These are phyloP conservation scores for Candida peoriensis DNA, from an alignment of 805 yeast species.

Conservation along the genomic window DNA sequence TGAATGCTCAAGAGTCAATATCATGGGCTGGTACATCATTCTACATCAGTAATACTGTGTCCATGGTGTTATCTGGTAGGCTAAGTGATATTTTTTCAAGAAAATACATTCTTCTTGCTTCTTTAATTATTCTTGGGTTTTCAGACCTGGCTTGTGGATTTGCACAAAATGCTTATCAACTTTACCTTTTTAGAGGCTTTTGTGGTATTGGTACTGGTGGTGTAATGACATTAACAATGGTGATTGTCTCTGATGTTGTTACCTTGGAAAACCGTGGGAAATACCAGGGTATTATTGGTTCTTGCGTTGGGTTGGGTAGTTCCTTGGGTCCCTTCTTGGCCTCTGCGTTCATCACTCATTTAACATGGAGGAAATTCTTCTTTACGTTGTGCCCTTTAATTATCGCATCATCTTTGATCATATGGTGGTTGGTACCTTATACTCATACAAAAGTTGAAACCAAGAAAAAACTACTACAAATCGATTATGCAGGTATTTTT, in stretches of 20 bases:
- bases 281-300: conserved; percentile 51
- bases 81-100: conserved; percentile 53
- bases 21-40: conserved; percentile 58
- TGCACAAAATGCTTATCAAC: conserved; percentile 42
- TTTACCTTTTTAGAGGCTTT: conserved; percentile 47
- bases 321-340: conserved; percentile 39
- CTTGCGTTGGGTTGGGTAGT: conserved; percentile 45
- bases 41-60: conserved; percentile 44
- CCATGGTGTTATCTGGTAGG: conserved; percentile 49
- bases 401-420: conserved; percentile 1
- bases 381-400: conserved; percentile 31
- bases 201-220: conserved; percentile 58
- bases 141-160: conserved; percentile 49
- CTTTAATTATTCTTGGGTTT: conserved; percentile 34
- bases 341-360: conserved; percentile 31
- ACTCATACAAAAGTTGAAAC: conserved; percentile 25
- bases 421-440: conserved; percentile 17
- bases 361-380: conserved; percentile 37
- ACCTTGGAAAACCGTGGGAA: conserved; percentile 49
- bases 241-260: conserved; percentile 48
- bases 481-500: conserved; percentile 49
- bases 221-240: conserved; percentile 44
- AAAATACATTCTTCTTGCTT: conserved; percentile 36
- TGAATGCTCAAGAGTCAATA: conserved; percentile 42
- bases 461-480: conserved; percentile 27